Evolutionary conservation across 108 stramenopile genomes (phyloP).

Genomic region (Cyclotella sp.): DNA sequence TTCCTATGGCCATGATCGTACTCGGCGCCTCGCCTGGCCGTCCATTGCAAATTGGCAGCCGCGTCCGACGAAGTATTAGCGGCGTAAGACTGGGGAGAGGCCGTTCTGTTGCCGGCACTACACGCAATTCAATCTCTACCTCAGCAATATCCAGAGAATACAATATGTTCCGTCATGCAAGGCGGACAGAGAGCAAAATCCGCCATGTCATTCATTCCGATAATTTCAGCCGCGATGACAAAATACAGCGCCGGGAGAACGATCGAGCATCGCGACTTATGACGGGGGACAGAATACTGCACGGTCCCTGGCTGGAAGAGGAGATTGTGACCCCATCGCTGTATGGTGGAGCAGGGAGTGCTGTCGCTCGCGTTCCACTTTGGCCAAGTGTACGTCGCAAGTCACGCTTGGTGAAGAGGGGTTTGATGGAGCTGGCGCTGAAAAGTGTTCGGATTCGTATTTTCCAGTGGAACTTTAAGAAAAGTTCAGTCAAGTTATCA

Average conservation of each 20-base stretch:
- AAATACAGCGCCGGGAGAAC: neutral
- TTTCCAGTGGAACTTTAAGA: neutral
- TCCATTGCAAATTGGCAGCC: neutral
- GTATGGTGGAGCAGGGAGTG: neutral
- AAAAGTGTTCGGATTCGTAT: neutral
- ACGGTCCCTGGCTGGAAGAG: neutral
- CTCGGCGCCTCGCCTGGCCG: constrained; percentile 12
- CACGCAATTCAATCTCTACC: no score
- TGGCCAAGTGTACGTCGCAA: neutral
- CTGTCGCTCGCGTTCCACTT: neutral
- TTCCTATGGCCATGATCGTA: constrained; percentile 22
- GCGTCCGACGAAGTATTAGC: neutral
- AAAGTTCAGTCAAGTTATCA: neutral
- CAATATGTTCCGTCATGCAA: neutral
- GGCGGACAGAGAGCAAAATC: constrained; percentile 2
- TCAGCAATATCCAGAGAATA: no score
- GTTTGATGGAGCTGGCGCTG: neutral
- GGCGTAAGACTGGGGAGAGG: neutral
- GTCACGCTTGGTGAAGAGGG: neutral
- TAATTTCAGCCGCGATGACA: constrained; percentile 4
- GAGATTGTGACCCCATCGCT: neutral
- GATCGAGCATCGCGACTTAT: neutral
- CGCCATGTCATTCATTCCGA: constrained; percentile 17
- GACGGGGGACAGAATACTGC: neutral
- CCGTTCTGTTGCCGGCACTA: no score